Conservation (phyloP, 768 basidiomycete species). For the Mycena kentingensis region DNA sequence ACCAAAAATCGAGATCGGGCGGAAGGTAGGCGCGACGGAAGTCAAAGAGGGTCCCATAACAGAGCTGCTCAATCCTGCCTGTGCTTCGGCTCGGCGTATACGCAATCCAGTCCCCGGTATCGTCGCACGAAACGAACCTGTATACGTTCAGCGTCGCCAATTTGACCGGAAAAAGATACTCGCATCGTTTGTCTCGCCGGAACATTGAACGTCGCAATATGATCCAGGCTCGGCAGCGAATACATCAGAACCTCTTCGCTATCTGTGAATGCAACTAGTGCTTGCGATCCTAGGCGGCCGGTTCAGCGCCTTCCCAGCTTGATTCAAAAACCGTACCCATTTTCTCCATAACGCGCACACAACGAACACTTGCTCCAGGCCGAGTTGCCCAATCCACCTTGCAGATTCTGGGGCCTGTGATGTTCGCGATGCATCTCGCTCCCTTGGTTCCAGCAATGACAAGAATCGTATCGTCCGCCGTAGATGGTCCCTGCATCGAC, state of each 20-base stretch:
- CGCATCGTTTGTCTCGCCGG: constrained; percentile 38
- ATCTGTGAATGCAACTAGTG: constrained; percentile 59
- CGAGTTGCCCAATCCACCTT: constrained; percentile 67
- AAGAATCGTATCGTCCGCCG: constrained; percentile 31
- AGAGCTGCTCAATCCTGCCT: constrained; percentile 38
- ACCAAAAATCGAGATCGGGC: constrained; percentile 55
- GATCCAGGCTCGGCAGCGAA: constrained; percentile 65
- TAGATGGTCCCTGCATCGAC: constrained; percentile 33
- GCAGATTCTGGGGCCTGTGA: constrained; percentile 66
- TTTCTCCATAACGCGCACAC: constrained; percentile 58
- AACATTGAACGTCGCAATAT: constrained; percentile 48
- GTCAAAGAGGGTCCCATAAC: constrained; percentile 62
- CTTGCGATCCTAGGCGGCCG: constrained; percentile 45
- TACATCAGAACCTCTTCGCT: constrained; percentile 52
- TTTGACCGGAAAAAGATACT: constrained; percentile 19
- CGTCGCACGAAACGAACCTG: constrained; percentile 46
- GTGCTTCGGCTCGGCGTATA: constrained; percentile 40
- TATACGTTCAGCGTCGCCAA: constrained; percentile 26
- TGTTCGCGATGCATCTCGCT: constrained; percentile 54
- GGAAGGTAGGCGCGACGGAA: constrained; percentile 50
- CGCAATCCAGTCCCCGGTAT: constrained; percentile 56
- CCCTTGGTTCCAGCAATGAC: constrained; percentile 60
- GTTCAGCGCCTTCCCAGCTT: constrained; percentile 3
- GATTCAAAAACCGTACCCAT: constrained; percentile 48
- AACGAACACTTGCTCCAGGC: constrained; percentile 50